These are phyloP conservation scores for Waltiozyma sp. DNA, from an alignment of 1,139 yeast species.

Conservation along the genomic window DNA sequence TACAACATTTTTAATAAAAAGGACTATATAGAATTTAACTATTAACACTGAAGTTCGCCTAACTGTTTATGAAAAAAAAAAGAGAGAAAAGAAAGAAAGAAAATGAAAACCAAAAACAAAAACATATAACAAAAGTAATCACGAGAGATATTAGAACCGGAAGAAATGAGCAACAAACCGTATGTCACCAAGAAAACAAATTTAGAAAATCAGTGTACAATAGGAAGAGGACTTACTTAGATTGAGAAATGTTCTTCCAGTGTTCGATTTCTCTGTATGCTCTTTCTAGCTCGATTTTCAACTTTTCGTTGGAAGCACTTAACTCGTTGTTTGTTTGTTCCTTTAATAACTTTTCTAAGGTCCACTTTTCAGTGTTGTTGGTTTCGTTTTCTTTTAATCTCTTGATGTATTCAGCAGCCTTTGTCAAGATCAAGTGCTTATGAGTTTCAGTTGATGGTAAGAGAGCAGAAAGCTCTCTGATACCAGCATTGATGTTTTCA, in stretches of 20 bases:
- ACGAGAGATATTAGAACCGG: no score
- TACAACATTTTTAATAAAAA: no score
- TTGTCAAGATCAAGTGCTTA: constrained; percentile 78
- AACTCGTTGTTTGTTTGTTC: constrained; percentile 86
- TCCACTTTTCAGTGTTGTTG: constrained; percentile 85
- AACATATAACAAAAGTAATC: no score
- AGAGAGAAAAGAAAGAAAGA: no score
- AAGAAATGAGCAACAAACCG: no score
- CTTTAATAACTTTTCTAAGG: constrained; percentile 78
- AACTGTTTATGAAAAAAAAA: no score
- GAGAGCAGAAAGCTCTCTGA: constrained; percentile 59
- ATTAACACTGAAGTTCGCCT: no score
- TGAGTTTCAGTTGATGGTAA: constrained; percentile 87
- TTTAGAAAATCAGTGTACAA: background rate
- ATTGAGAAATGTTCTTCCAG: constrained; percentile 39
- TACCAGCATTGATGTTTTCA: constrained; percentile 83
- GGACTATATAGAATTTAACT: no score
- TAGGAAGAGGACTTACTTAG: background rate
- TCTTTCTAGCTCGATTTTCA: constrained; percentile 70
- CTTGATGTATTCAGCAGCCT: constrained; percentile 84
- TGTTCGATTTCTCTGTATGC: constrained; percentile 90
- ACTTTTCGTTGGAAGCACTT: constrained; percentile 64
- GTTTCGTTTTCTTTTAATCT: constrained; percentile 82
- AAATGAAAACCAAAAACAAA: no score
- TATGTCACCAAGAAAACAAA: background rate